Conservation (phyloP, 2,329 filamentous ascomycete genomes). For the Lachnum nothofagi region DNA sequence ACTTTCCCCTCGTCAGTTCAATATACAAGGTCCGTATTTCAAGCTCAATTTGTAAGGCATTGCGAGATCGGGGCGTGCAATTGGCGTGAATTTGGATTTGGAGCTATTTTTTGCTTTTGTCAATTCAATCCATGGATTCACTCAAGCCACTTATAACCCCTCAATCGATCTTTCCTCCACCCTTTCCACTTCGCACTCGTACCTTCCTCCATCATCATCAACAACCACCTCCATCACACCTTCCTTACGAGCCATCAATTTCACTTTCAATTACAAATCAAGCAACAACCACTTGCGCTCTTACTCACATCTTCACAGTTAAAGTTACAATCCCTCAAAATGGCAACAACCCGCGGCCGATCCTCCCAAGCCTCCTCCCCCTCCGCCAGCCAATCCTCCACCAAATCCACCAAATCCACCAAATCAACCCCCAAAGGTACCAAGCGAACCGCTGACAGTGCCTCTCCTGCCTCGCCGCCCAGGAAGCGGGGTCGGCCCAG, state of each 20-base stretch:
- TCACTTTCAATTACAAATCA: no score
- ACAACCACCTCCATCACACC: no score
- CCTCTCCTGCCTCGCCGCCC: constrained; percentile 10
- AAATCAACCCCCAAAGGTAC: neutral
- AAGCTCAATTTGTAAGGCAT: no score
- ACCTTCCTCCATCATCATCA: no score
- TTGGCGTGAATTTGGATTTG: no score
- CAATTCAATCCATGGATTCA: neutral
- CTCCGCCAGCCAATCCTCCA: neutral
- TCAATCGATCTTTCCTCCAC: neutral
- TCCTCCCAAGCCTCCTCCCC: constrained; percentile 8
- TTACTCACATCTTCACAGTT: neutral
- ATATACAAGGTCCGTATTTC: neutral
- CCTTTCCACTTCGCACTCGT: neutral
- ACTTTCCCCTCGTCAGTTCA: neutral
- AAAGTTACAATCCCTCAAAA: neutral
- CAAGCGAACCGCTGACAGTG: neutral
- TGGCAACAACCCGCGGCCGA: constrained; percentile 1
- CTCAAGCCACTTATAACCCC: neutral
- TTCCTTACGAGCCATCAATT: no score
- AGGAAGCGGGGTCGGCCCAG: constrained; percentile 36
- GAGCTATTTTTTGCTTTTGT: no score
- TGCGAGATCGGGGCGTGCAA: no score
- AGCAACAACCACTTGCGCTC: no score
- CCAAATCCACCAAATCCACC: neutral